Conservation (phyloP, 2,329 filamentous ascomycete genomes). For the Beauveria caledonica region DNA sequence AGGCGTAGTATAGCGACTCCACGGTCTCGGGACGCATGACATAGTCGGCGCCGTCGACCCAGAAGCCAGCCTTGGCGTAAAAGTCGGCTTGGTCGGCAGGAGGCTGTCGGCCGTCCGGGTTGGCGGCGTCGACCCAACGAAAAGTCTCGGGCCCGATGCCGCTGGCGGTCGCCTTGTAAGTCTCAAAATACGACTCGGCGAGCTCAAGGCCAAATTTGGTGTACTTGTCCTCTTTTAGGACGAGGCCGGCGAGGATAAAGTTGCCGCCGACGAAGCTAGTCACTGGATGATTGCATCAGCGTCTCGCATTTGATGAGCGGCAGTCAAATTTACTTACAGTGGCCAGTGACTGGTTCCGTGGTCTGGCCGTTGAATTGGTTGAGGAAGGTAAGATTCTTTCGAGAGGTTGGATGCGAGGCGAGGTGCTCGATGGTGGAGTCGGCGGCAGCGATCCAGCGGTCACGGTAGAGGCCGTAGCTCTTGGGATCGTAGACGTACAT, state of each 20-base stretch:
- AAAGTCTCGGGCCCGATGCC: constrained; percentile 71
- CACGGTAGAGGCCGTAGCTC: constrained; percentile 56
- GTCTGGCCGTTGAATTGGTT: constrained; percentile 44
- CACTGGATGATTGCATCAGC: constrained; percentile 49
- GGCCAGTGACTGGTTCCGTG: constrained; percentile 38
- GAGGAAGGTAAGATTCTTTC: constrained; percentile 66
- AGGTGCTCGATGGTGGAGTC: constrained; percentile 69
- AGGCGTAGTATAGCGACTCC: constrained; percentile 82
- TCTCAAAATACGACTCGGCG: constrained; percentile 64
- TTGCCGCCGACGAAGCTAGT: constrained; percentile 81
- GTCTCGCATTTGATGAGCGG: constrained; percentile 49
- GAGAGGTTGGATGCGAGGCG: constrained; percentile 55
- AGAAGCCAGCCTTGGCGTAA: constrained; percentile 63
- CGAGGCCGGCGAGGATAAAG: constrained; percentile 72
- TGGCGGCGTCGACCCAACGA: constrained; percentile 45
- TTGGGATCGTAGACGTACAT: constrained; percentile 74
- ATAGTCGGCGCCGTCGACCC: constrained; percentile 53
- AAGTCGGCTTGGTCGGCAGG: constrained; percentile 55
- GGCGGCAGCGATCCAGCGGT: constrained; percentile 67
- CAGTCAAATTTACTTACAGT: constrained; percentile 31
- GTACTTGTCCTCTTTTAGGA: constrained; percentile 58
- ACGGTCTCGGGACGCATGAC: constrained; percentile 72
- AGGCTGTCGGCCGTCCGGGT: constrained; percentile 56
- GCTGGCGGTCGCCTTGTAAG: constrained; percentile 60
- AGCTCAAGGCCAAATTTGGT: constrained; percentile 66